Base-by-base conservation (phyloP, 352 stramenopile genomes). In the Phytophthora quininea region DNA sequence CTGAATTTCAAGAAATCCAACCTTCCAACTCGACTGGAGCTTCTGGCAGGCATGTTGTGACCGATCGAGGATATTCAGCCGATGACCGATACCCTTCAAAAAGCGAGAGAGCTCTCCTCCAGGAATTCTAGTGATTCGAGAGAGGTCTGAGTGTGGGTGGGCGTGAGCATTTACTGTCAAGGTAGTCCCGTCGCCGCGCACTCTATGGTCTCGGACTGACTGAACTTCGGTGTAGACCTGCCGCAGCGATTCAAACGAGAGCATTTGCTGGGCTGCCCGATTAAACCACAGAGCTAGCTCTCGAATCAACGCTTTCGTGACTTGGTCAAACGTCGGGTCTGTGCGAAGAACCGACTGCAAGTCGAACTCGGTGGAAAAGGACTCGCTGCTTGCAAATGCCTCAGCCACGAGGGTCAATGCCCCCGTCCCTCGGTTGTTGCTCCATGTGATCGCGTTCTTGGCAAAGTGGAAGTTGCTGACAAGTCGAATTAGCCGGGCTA, bases 1-100 rank as follows among this genome's bases (percentile, higher is more conserved):
- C 37, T 91, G 82, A 54, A 93, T 82, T 59, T 93, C 85, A 1
- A 93, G 64, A 64, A 93, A 93, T 7, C 81, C 81, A 7, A 91
- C 79, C 52, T 81, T 90, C 81, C 81, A 91, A 45, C 77, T 91
- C 3, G 78, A 79, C 30, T 88, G 82, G 24, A 88, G 69, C 35
- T 91, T 91, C 48, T 88, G 78, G 30, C 82, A 88, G 0, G 80
- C 70, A 38, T 89, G 79, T 35, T 91, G 80, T 0, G 80, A 88
- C 14, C 60, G 61, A 64, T 90, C 82, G 1, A 90, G 68, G 4
- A 82, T 48, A 24, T 62, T 59, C 0, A 88, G 54, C 8, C 75
- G 76, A 38, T 75, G 31, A 7, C 69, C 55, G 37, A 87, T 45
- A 19, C 31, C 77, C 33, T 81, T 80, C 27, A 90, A 56, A 55